Base-by-base conservation (phyloP, 306 rosid genomes). In the Fagus sylvatica region DNA sequence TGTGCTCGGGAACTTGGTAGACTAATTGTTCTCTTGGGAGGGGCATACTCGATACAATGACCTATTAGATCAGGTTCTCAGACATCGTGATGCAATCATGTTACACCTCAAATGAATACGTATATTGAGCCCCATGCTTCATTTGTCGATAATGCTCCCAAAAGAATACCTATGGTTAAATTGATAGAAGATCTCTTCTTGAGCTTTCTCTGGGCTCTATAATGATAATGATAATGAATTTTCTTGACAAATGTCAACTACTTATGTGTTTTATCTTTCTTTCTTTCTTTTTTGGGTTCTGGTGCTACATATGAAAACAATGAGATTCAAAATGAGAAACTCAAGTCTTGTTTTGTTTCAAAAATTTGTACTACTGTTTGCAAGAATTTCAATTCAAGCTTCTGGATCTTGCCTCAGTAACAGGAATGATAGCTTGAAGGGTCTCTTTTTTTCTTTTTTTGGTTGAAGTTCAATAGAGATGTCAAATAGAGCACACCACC, bases 1-100 rank as follows among this genome's bases (percentile, higher is more conserved):
- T 76, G 34, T 76, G 77, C 74, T 73, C 71, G 34, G 74, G 66
- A 66, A 56, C 62, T 60, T 64, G 54, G 76, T 70, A 86, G 72
- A 76, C 56, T 4, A 71, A 9, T 30, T 72, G 62, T 33, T 67
- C 64, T 60, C 19, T 15, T 60, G 30, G 16, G 59, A n/a, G 56
- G 42, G 41, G 22, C 74, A 17, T 39, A n/a, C 46, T 9, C 51
- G 9, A 46, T 46, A 46, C 11, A 46, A 46, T 46, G 51, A 46
- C 15, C 51, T 10, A 46, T 46, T 46, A 46, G 4, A 2, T 46
- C 51, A 2, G 28, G 28, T 22, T 22, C 28, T 22, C 28, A 22
- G 28, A 22, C 28, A 22, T 22, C 28, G 28, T 22, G 28, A 22
- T 22, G 28, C 28, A 22, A 22, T 22, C 28, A 22, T 22, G 28